A percentile compares a stretch with the other conserved stretches of the same genome.
Conservation (phyloP, 352 stramenopile genomes). For the Phytophthora cajani region DNA sequence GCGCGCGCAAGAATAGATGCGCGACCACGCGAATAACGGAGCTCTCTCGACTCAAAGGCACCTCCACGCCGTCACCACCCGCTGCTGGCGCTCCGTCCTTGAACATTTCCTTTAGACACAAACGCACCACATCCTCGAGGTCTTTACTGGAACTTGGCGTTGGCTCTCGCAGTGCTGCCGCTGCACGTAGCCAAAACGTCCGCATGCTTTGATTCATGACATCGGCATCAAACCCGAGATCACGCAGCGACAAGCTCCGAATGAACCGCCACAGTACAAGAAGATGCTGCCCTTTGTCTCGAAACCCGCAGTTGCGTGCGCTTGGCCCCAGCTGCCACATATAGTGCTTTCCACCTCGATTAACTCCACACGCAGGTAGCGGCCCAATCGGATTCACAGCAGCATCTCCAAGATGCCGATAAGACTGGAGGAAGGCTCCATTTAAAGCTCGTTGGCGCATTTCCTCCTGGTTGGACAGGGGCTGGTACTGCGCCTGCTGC, state of each 20-base stretch:
- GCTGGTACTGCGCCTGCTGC: neutral
- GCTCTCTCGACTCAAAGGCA: neutral
- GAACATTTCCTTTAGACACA: neutral
- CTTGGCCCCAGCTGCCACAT: conserved; percentile 4
- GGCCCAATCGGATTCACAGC: neutral
- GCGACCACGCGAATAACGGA: conserved; percentile 1
- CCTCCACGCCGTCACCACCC: neutral
- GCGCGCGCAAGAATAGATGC: conserved; percentile 20
- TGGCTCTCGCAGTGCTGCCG: conserved; percentile 1
- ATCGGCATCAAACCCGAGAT: conserved; percentile 3
- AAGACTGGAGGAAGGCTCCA: neutral
- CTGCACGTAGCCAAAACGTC: conserved; percentile 16
- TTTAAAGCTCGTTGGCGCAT: neutral
- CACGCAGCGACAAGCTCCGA: conserved; percentile 4
- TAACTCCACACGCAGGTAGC: neutral
- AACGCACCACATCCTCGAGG: neutral
- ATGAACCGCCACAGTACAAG: conserved; percentile 29
- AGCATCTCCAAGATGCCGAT: neutral
- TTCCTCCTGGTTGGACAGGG: neutral
- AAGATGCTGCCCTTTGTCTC: conserved; percentile 25
- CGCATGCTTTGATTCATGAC: neutral
- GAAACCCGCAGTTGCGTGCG: neutral
- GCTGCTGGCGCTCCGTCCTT: neutral
- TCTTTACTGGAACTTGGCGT: neutral
- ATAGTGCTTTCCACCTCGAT: neutral